Evolutionary conservation across 1,284 basidiomycete genomes (phyloP).

Genomic region (Xerocomus nothofagi): DNA sequence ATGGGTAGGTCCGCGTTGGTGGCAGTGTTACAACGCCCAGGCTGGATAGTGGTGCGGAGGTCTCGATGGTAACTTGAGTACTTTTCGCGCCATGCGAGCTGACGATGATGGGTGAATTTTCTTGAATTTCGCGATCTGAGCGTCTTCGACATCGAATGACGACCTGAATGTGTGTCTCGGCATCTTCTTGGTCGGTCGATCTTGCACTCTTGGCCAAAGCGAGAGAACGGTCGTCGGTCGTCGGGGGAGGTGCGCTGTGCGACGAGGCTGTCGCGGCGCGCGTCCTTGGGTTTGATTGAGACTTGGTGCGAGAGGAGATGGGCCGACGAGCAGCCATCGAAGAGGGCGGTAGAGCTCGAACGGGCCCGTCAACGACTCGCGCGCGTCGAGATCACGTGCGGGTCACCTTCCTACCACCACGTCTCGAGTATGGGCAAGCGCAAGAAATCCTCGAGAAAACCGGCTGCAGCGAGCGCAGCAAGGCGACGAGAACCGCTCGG

Average conservation of each 20-base stretch:
- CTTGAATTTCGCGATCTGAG: conserved; percentile 80
- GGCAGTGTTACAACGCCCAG: conserved; percentile 66
- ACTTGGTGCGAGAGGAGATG: conserved; percentile 21
- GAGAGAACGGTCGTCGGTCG: conserved; percentile 23
- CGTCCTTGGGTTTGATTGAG: conserved; percentile 9
- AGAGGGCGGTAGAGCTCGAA: not conserved
- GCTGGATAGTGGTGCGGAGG: conserved; percentile 60
- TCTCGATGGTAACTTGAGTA: conserved; percentile 79
- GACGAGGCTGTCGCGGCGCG: conserved; percentile 17
- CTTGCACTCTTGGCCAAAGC: conserved; percentile 20
- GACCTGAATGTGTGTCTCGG: conserved; percentile 85
- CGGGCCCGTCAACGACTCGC: conserved; percentile 27
- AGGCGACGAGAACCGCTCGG: conserved; percentile 71
- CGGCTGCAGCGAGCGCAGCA: conserved; percentile 49
- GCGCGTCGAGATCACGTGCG: conserved; percentile 39
- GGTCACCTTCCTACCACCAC: no score
- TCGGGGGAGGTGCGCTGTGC: conserved; percentile 19
- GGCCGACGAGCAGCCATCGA: conserved; percentile 34
- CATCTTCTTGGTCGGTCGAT: conserved; percentile 39
- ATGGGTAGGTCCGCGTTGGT: conserved; percentile 83
- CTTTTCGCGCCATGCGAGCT: conserved; percentile 70
- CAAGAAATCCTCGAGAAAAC: conserved; percentile 82
- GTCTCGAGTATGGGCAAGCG: conserved; percentile 82
- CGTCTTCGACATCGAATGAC: conserved; percentile 82
- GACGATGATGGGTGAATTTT: conserved; percentile 82